A percentile compares a stretch with the other conserved stretches of the same genome.
These are phyloP conservation scores for Westerdykella ornata DNA, from an alignment of 2,329 filamentous ascomycete genomes.

Conservation along the genomic window DNA sequence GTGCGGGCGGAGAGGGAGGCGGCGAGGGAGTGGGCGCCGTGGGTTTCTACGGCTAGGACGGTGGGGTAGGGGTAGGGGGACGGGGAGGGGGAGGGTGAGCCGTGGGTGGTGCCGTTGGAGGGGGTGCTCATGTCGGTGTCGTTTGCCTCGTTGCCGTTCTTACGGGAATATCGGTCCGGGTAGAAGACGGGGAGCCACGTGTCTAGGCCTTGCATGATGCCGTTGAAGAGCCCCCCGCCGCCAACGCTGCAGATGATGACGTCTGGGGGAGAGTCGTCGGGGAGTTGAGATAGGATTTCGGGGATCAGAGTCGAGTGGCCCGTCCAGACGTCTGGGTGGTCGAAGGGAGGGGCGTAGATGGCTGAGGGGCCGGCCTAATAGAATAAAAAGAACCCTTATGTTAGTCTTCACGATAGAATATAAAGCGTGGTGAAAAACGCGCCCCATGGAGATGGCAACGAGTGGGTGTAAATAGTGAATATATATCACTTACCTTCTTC, in stretches of 20 bases:
- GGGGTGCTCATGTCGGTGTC: too few relatives aligned
- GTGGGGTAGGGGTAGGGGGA: conserved; percentile 14
- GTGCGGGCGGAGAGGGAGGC: conserved; percentile 52
- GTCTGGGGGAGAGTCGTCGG: conserved; percentile 49
- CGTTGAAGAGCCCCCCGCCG: conserved; percentile 72
- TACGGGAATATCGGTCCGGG: neutral
- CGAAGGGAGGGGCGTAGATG: conserved; percentile 65
- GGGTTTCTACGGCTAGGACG: conserved; percentile 69
- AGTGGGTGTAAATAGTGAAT: neutral
- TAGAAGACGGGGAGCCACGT: conserved; percentile 24
- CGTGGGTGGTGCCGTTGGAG: too few relatives aligned
- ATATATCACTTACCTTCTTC: conserved; percentile 25
- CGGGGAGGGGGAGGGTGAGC: neutral
- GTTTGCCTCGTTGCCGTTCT: too few relatives aligned
- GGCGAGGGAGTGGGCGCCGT: conserved; percentile 63
- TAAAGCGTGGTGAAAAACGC: neutral
- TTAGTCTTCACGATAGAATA: conserved; percentile 32
- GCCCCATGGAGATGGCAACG: neutral
- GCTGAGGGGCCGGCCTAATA: conserved; percentile 33
- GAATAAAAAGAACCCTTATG: neutral
- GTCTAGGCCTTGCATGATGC: conserved; percentile 64
- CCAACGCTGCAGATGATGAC: conserved; percentile 72
- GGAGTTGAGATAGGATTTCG: conserved; percentile 42
- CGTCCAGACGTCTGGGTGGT: conserved; percentile 61
- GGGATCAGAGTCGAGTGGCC: conserved; percentile 56